Percentiles rank a stretch among this genome's conserved stretches.
Evolutionary conservation across 2,329 filamentous ascomycete species (phyloP).

Genomic region (Penicillium sp.): DNA sequence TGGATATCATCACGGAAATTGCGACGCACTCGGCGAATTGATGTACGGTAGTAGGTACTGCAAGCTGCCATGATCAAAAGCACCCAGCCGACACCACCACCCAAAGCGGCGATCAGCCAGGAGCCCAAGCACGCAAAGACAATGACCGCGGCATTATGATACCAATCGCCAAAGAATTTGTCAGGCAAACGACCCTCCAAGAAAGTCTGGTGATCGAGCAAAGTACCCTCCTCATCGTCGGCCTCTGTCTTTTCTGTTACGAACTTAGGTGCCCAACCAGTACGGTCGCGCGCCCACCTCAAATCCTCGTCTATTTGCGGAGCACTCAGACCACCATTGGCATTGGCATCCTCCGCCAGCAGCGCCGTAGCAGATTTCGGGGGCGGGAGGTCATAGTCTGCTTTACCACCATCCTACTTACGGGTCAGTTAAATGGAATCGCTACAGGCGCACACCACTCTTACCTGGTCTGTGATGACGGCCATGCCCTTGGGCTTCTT

Average conservation of each 20-base stretch:
- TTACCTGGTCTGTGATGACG: constrained; percentile 71
- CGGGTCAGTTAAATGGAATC: background rate
- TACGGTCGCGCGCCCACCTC: constrained; percentile 57
- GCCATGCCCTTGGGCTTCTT: constrained; percentile 41
- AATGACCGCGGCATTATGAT: constrained; percentile 94
- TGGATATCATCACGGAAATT: constrained; percentile 95
- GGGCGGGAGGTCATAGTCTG: constrained; percentile 73
- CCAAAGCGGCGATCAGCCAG: constrained; percentile 84
- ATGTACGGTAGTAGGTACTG: constrained; percentile 94
- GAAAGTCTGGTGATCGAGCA: constrained; percentile 85
- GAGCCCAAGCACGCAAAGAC: constrained; percentile 86
- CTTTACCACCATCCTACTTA: constrained; percentile 61
- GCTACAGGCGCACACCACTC: constrained; percentile 17
- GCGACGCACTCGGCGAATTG: constrained; percentile 83
- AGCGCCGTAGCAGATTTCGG: constrained; percentile 58
- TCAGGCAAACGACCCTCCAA: constrained; percentile 82
- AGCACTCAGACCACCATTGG: constrained; percentile 51
- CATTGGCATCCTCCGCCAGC: constrained; percentile 56
- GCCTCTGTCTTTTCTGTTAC: constrained; percentile 58
- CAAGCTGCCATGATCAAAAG: constrained; percentile 90
- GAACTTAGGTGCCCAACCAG: constrained; percentile 88
- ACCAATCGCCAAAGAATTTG: constrained; percentile 95
- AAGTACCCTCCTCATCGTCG: constrained; percentile 56
- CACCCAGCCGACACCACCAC: constrained; percentile 89
- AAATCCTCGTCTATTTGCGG: constrained; percentile 54